Percentiles rank a stretch among this genome's conserved stretches.
Evolutionary conservation across 2,329 filamentous ascomycete species (phyloP).

Genomic region (Endocalyx cinctus): DNA sequence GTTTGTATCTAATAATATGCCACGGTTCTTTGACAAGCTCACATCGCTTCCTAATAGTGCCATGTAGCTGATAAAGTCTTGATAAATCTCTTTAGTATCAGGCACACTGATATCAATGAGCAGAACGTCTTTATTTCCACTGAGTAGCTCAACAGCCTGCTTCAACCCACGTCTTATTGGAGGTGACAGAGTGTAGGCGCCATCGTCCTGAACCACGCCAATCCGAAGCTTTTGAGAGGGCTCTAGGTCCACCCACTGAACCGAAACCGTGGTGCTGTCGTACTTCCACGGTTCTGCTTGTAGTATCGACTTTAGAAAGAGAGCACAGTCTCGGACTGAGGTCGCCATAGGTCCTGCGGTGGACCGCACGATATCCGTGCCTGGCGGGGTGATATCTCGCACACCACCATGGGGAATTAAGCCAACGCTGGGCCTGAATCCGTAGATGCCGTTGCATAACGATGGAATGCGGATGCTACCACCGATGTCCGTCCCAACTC

Average conservation of each 20-base stretch:
- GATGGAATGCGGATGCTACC: constrained; percentile 28
- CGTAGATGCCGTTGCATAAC: constrained; percentile 25
- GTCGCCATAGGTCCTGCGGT: constrained; percentile 41
- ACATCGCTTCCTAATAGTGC: constrained; percentile 13
- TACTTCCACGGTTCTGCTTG: constrained; percentile 3
- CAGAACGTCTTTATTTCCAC: constrained; percentile 36
- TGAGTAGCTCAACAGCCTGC: constrained; percentile 29
- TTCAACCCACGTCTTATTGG: constrained; percentile 39
- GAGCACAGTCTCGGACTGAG: constrained; percentile 34
- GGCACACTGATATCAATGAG: constrained; percentile 53
- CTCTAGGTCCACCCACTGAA: constrained; percentile 26
- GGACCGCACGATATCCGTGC: constrained; percentile 44
- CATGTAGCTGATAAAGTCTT: constrained; percentile 32
- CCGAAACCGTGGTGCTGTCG: constrained; percentile 30
- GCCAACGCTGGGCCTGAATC: constrained; percentile 25
- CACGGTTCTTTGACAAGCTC: constrained; percentile 13
- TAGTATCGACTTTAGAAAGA: constrained; percentile 5
- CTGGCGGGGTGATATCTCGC: constrained; percentile 43
- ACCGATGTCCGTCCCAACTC: constrained; percentile 17
- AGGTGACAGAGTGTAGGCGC: constrained; percentile 43
- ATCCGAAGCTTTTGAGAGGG: constrained; percentile 21
- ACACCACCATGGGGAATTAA: constrained; percentile 34
- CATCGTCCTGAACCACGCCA: constrained; percentile 42
- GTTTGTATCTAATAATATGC: constrained; percentile 42
- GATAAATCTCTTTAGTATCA: constrained; percentile 42